phyloP scores from a whole-genome alignment of 805 yeast genomes.

The Candida manassasensis region DNA sequence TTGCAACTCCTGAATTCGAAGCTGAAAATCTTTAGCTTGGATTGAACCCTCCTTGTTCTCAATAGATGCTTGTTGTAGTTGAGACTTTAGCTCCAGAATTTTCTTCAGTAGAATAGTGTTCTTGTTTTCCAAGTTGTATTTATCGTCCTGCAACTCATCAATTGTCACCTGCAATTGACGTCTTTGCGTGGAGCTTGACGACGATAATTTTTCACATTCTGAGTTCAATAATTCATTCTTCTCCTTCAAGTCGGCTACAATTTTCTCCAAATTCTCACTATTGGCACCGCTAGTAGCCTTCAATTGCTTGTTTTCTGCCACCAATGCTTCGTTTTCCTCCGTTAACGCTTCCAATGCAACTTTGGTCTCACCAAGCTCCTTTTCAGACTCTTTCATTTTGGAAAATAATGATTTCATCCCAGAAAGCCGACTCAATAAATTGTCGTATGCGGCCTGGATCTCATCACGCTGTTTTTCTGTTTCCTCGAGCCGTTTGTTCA shows the following conservation, averaged over 20 bases:
- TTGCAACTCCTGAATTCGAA: conserved; percentile 41
- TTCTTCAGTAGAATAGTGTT: conserved; percentile 35
- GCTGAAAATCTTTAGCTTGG: conserved; percentile 37
- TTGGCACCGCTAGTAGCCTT: conserved; percentile 11
- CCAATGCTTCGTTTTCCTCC: conserved; percentile 22
- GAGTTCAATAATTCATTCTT: conserved; percentile 41
- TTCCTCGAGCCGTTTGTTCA: neutral
- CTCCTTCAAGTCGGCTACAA: conserved; percentile 7
- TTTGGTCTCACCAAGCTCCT: conserved; percentile 53
- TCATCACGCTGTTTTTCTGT: conserved; percentile 41
- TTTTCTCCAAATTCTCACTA: conserved; percentile 10
- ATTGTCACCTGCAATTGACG: conserved; percentile 33
- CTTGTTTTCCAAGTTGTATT: conserved; percentile 37
- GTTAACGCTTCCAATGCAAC: conserved; percentile 32
- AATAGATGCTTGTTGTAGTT: conserved; percentile 38
- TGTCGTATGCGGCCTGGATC: conserved; percentile 56
- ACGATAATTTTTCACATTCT: conserved; percentile 51
- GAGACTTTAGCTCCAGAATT: conserved; percentile 35
- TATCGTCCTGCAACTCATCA: conserved; percentile 32
- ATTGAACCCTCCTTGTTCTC: conserved; percentile 33
- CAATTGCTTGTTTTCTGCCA: conserved; percentile 2
- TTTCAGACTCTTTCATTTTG: conserved; percentile 69
- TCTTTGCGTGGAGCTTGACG: conserved; percentile 33
- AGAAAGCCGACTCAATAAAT: conserved; percentile 56
- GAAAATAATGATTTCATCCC: conserved; percentile 69